phyloP scores from a whole-genome alignment of 306 rosid genomes.

The Castanea mollissima region DNA sequence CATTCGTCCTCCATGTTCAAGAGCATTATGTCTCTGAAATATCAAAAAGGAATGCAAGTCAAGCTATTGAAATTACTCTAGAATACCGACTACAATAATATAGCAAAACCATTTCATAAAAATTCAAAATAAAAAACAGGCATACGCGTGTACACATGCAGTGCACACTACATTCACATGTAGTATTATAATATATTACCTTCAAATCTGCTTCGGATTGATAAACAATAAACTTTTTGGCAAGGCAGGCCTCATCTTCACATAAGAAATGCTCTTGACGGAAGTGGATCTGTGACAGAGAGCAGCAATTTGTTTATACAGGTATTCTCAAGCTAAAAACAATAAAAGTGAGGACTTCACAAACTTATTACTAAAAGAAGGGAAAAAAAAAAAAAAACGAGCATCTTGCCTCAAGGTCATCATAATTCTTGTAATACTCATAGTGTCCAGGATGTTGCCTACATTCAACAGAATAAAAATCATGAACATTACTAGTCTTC shows the following conservation, averaged over 20 bases:
- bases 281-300: constrained; percentile 70
- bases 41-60: constrained; percentile 16
- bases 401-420: constrained; percentile 89
- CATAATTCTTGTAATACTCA: constrained; percentile 84
- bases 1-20: constrained; percentile 94
- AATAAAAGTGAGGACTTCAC: constrained; percentile 4
- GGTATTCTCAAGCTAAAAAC: constrained; percentile 15
- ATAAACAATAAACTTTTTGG: constrained; percentile 83
- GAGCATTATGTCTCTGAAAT: constrained; percentile 76
- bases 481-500: constrained; percentile 13
- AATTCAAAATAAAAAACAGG: constrained; percentile 13
- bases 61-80: constrained; percentile 16
- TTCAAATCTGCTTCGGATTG: constrained; percentile 86
- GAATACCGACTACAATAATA: background rate
- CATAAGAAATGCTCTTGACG: constrained; percentile 89
- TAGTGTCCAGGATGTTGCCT: constrained; percentile 89
- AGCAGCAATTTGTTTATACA: constrained; percentile 13
- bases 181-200: constrained; percentile 46
- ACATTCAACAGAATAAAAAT: constrained; percentile 29
- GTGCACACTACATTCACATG: background rate
- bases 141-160: constrained; percentile 1
- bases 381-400: background rate
- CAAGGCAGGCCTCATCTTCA: constrained; percentile 92
- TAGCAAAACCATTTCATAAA: background rate
- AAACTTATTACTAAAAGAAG: background rate